Conservation (phyloP, 1,284 basidiomycete genomes). For the Porodaedalea pini region DNA sequence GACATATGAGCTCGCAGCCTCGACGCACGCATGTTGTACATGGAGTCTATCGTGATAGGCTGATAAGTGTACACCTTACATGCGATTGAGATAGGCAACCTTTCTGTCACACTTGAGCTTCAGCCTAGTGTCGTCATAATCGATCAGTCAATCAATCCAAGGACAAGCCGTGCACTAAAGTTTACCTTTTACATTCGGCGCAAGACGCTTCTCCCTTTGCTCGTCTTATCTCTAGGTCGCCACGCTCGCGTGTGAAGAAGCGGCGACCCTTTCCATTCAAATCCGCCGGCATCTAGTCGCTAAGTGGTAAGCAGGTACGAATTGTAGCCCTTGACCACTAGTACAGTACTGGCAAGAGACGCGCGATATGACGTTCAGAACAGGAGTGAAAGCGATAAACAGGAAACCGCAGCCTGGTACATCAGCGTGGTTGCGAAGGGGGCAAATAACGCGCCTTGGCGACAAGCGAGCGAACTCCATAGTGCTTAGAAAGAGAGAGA, state of each 20-base stretch:
- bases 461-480: too few species aligned
- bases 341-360: too few species aligned
- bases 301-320: too few species aligned
- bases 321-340: too few species aligned
- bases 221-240: neutral
- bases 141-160: too few species aligned
- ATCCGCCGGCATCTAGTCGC: neutral
- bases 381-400: too few species aligned
- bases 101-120: slow-evolving; percentile 18
- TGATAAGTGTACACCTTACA: neutral
- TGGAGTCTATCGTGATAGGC: slow-evolving; percentile 1
- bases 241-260: neutral
- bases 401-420: too few species aligned
- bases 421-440: too few species aligned
- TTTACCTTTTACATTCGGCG: slow-evolving; percentile 15
- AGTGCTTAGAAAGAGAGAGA: too few species aligned
- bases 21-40: slow-evolving; percentile 14
- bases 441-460: too few species aligned
- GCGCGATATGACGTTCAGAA: too few species aligned
- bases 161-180: neutral
- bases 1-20: slow-evolving; percentile 15
- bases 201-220: too few species aligned
- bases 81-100: neutral
- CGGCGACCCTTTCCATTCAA: neutral
- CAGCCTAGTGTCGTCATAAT: slow-evolving; percentile 6